Evolutionary conservation across 1,284 basidiomycete species (phyloP), one percentile per base, ranked within the genome.

Genomic region (Ustilago crameri): DNA sequence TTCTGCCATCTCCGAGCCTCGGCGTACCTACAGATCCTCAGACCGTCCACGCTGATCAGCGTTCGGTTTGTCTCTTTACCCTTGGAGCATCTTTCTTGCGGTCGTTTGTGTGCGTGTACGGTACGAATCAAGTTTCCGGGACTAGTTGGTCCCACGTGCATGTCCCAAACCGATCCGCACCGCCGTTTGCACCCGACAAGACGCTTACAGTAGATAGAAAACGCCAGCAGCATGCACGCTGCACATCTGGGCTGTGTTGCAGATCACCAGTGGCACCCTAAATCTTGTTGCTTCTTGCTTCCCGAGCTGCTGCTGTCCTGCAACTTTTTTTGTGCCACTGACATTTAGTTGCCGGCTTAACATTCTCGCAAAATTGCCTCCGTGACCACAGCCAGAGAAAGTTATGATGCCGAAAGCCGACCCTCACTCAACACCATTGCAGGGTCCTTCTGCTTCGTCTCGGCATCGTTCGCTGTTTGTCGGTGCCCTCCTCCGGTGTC

Each of bases 11-110:
- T 42, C 49, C 24, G 27, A 42, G 18, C 40, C 40, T 51, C 50
- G 50, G 50, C 50, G 40, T 43, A 44, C 20, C 38, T 32, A 51
- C 50, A 51, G 17, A 12, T 45, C 15, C 26, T 43, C 9, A 10
- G 12, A n/a, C n/a, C n/a, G 15, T 40, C 15, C 15, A 40, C 30
- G 30, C 5, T 30, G 7, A 30, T 30, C 30, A 30, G 30, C 30
- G 12, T 30, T 30, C 30, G 5, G 30, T 30, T 30, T 12, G 12
- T 5, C 30, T 30, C 12, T 30, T 12, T 30, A 12, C 7, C 30
- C 12, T 12, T 30, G 12, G 12, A 7, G 8, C 9, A 7, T 37
- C 35, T 37, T 17, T 14, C 35, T 37, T 37, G 35, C 9, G 9
- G n/a, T 15, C 15, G 12, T 30, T 12, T 12, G 7, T 30, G 30